These are phyloP conservation scores for Fraxinus latifolia DNA, from an alignment of 305 asterid species.

Conservation along the genomic window DNA sequence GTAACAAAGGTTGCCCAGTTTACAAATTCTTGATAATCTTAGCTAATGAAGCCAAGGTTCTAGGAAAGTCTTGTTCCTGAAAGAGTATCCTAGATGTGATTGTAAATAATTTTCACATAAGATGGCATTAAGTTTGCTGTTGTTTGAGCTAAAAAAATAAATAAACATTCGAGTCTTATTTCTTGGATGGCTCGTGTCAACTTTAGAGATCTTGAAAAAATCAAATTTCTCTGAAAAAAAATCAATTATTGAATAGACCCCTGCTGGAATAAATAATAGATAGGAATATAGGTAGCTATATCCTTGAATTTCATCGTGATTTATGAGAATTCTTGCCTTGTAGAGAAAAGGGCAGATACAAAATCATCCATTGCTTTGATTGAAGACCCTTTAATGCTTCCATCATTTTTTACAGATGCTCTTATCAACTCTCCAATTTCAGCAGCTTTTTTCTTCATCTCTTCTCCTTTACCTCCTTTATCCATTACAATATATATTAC, in stretches of 20 bases:
- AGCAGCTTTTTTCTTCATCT: constrained; percentile 62
- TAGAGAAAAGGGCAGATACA: constrained; percentile 37
- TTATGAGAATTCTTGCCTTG: background rate
- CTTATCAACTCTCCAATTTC: constrained; percentile 53
- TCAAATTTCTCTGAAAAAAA: background rate
- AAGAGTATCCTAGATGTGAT: background rate
- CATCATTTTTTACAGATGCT: constrained; percentile 46
- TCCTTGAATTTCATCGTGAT: background rate
- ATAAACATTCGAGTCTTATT: background rate
- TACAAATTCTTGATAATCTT: background rate
- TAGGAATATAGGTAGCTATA: background rate
- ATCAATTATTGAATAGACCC: background rate
- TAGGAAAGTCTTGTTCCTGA: background rate
- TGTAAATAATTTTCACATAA: background rate
- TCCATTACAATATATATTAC: constrained; percentile 52
- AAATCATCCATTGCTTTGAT: constrained; percentile 55
- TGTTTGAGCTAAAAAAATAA: background rate
- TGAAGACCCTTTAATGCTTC: constrained; percentile 49
- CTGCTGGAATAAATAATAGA: background rate
- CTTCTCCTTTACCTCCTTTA: constrained; percentile 45
- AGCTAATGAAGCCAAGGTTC: background rate
- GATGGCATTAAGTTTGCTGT: background rate
- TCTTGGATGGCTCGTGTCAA: background rate
- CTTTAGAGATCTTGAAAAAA: background rate
- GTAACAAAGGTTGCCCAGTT: background rate